A percentile compares a stretch with the other conserved stretches of the same genome.
These are phyloP conservation scores for Auxenochlorella pyrenoidosa DNA, from an alignment of 139 green algal species.

Conservation along the genomic window DNA sequence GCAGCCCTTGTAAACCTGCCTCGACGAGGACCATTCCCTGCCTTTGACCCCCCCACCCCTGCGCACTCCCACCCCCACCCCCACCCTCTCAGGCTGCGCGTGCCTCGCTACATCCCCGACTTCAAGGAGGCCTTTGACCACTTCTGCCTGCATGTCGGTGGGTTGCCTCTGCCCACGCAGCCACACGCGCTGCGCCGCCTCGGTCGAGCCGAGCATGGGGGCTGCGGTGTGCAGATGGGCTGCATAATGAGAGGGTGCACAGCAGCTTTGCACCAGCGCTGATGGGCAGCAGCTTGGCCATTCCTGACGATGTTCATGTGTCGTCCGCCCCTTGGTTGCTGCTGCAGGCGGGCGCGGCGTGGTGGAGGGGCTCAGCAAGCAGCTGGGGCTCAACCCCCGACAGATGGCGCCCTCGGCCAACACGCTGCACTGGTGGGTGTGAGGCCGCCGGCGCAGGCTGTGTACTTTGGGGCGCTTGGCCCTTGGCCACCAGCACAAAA, in stretches of 20 bases:
- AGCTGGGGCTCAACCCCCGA: constrained; percentile 65
- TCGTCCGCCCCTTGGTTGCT: no score
- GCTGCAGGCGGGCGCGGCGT: constrained; percentile 74
- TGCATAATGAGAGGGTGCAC: no score
- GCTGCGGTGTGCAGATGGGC: no score
- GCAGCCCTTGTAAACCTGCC: no score
- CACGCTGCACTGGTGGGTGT: constrained; percentile 58
- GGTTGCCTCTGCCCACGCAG: neutral
- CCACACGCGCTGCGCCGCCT: no score
- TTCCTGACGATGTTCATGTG: no score
- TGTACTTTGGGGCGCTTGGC: no score
- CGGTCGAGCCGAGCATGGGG: no score
- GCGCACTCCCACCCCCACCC: neutral
- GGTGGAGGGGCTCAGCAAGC: constrained; percentile 80
- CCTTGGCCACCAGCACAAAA: no score
- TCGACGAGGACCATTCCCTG: no score
- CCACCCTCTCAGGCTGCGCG: neutral
- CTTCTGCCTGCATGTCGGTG: constrained; percentile 84
- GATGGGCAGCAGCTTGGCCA: no score
- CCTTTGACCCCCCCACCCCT: neutral
- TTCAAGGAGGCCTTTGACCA: constrained; percentile 87
- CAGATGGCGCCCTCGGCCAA: constrained; percentile 65
- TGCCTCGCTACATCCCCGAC: constrained; percentile 80
- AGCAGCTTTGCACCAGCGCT: no score
- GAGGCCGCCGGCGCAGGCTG: neutral